Conservation (phyloP, 306 rosid genomes). For the Cucumis cinereus region DNA sequence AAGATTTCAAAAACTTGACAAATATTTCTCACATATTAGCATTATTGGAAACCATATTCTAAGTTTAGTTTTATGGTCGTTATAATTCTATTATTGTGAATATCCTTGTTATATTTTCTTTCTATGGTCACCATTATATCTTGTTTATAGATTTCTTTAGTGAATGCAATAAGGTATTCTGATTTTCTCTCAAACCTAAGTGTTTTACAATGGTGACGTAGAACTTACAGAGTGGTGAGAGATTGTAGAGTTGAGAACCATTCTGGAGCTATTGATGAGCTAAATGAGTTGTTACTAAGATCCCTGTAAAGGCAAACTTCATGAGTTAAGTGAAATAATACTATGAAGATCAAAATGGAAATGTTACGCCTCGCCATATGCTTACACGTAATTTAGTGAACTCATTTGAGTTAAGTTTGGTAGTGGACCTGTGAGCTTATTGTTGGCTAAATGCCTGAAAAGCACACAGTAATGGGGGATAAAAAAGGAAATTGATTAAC, state of each 20-base stretch:
- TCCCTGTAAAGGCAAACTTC: constrained; percentile 36
- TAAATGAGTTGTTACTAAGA: constrained; percentile 75
- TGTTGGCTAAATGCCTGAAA: constrained; percentile 64
- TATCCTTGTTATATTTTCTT: too few species aligned
- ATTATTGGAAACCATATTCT: background rate
- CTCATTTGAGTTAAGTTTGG: constrained; percentile 69
- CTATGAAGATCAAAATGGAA: constrained; percentile 8
- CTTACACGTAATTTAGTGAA: constrained; percentile 68
- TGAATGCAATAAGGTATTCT: too few species aligned
- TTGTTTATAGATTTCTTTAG: too few species aligned
- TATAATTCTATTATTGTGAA: too few species aligned
- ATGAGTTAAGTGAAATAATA: constrained; percentile 2
- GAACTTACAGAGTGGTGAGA: constrained; percentile 82
- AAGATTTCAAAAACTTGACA: background rate
- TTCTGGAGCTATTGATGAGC: constrained; percentile 49
- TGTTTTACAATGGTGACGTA: too few species aligned
- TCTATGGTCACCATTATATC: too few species aligned
- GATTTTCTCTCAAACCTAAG: too few species aligned
- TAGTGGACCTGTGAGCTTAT: constrained; percentile 42
- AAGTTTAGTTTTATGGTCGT: background rate
- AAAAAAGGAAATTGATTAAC: constrained; percentile 1
- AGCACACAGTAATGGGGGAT: background rate
- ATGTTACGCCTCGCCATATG: background rate
- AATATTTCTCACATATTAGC: background rate
- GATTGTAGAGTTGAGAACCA: constrained; percentile 57